Percentiles rank a stretch among this genome's conserved stretches.
phyloP scores from a whole-genome alignment of 257 asterid genomes.

The Solanum chilense region DNA sequence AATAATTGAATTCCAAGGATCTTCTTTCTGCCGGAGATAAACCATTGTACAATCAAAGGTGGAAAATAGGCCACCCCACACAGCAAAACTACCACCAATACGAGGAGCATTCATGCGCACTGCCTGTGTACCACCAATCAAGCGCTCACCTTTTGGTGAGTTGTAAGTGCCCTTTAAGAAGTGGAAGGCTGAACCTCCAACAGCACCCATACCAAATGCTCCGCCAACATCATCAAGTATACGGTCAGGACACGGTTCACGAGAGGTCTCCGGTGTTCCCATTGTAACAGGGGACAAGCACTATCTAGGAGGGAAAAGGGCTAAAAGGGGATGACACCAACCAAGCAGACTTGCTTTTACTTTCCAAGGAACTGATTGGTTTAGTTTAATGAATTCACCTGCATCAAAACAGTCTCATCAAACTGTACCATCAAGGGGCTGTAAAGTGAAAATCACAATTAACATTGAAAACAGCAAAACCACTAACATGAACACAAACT shows the following conservation, averaged over 20 bases:
- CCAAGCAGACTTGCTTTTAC: background rate
- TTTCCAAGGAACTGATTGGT: background rate
- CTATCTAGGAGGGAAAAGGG: background rate
- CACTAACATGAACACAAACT: background rate
- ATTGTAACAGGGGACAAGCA: background rate
- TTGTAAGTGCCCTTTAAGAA: conserved; percentile 26
- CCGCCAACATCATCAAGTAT: conserved; percentile 28
- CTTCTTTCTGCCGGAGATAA: conserved; percentile 24
- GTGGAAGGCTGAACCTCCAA: conserved; percentile 30
- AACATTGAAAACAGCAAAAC: background rate
- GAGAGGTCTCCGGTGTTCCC: conserved; percentile 24
- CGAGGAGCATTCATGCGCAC: conserved; percentile 27
- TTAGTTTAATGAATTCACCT: background rate
- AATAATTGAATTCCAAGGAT: conserved; percentile 28
- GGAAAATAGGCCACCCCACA: conserved; percentile 27
- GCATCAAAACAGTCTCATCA: background rate
- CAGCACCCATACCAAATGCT: conserved; percentile 31
- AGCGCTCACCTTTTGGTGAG: conserved; percentile 26
- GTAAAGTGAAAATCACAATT: background rate
- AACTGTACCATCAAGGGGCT: background rate
- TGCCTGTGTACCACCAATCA: conserved; percentile 19
- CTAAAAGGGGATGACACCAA: background rate
- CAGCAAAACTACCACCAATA: conserved; percentile 23
- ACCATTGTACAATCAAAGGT: conserved; percentile 19
- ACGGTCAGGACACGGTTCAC: conserved; percentile 28